Percentiles rank a stretch among this genome's conserved stretches.
These are phyloP conservation scores for Pythium scleroteichum DNA, from an alignment of 352 stramenopile genomes.

Conservation along the genomic window DNA sequence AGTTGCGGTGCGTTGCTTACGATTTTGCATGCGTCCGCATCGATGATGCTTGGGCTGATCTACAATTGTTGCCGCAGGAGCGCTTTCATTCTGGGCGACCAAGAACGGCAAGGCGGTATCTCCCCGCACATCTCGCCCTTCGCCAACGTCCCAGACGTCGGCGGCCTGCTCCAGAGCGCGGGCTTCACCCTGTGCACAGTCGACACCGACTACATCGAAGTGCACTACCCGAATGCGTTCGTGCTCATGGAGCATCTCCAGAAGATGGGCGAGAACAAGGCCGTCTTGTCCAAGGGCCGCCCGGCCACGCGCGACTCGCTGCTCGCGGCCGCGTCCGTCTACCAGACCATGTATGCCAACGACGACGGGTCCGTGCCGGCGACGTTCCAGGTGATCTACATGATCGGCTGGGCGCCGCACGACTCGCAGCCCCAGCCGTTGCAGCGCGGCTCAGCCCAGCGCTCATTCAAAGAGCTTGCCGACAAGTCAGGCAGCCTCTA, in stretches of 20 bases:
- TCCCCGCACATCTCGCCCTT: slow-evolving; percentile 95
- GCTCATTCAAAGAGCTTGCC: slow-evolving; percentile 76
- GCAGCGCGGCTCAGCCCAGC: slow-evolving; percentile 72
- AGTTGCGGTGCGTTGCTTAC: slow-evolving; percentile 76
- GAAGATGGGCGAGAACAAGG: slow-evolving; percentile 97
- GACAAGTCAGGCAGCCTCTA: slow-evolving; percentile 12
- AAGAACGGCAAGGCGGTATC: slow-evolving; percentile 95
- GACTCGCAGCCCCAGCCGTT: slow-evolving; percentile 93
- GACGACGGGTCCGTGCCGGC: slow-evolving; percentile 90
- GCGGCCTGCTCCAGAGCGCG: slow-evolving; percentile 89
- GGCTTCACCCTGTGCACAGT: slow-evolving; percentile 96
- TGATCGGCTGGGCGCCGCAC: slow-evolving; percentile 98
- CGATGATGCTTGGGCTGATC: too few relatives aligned
- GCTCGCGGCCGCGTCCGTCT: slow-evolving; percentile 93
- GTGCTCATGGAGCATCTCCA: slow-evolving; percentile 95
- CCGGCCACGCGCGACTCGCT: slow-evolving; percentile 91
- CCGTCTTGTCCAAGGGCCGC: slow-evolving; percentile 55
- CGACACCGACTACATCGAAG: slow-evolving; percentile 95
- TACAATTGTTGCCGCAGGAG: slow-evolving; percentile 45
- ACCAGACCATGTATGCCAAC: slow-evolving; percentile 92
- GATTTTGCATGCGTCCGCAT: too few relatives aligned
- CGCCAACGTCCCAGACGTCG: slow-evolving; percentile 95
- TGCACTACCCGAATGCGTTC: slow-evolving; percentile 95
- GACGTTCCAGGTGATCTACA: slow-evolving; percentile 97
- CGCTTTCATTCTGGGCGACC: slow-evolving; percentile 93